Evolutionary conservation across 305 asterid genomes (phyloP).

Genomic region (Solanum chacoense): DNA sequence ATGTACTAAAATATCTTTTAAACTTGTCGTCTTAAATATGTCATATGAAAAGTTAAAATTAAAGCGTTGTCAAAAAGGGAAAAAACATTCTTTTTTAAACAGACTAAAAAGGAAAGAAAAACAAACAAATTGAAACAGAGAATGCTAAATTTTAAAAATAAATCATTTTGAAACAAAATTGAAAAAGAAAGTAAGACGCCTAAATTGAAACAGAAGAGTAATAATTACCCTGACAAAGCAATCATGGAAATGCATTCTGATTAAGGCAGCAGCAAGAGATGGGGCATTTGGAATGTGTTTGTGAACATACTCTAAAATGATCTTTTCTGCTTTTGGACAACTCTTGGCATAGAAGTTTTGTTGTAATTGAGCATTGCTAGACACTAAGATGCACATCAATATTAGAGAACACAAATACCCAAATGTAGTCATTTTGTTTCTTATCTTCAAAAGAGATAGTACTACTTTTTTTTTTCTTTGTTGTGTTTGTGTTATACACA

Average conservation of each 20-base stretch:
- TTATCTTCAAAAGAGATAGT: neutral
- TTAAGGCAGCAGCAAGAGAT: conserved; percentile 7
- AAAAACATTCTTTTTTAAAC: neutral
- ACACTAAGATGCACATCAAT: neutral
- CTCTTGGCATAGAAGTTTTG: neutral
- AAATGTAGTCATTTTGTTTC: neutral
- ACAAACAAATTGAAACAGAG: neutral
- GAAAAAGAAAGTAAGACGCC: too few relatives aligned
- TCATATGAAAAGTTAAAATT: too few relatives aligned
- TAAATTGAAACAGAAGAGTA: too few relatives aligned
- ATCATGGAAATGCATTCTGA: conserved; percentile 15
- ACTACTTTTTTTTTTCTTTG: neutral
- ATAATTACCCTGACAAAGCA: conserved; percentile 10
- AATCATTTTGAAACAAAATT: too few relatives aligned
- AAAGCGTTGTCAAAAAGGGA: neutral
- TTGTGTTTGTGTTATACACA: neutral
- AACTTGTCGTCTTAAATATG: too few relatives aligned
- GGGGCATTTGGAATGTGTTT: conserved; percentile 1
- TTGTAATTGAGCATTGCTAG: neutral
- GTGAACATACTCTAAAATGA: neutral
- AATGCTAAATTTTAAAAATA: neutral
- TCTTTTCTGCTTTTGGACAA: conserved; percentile 9
- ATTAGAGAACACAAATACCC: neutral
- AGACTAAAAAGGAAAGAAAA: neutral
- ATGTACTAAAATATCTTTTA: too few relatives aligned